Evolutionary conservation across 176 grass and related monocot species (phyloP).

Genomic region (Paspalum vaginatum): DNA sequence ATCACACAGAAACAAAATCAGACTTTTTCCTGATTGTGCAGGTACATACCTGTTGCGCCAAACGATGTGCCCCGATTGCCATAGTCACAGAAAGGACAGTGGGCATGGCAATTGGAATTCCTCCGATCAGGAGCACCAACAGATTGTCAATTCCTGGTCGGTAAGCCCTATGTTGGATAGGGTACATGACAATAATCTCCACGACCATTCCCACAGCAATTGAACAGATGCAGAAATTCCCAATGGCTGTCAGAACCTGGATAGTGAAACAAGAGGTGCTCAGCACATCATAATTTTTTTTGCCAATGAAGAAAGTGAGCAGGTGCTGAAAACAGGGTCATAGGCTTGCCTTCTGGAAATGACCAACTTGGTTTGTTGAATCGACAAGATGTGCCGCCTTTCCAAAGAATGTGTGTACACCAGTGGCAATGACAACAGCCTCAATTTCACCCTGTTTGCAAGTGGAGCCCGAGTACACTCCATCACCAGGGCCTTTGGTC

Average conservation of each 20-base stretch:
- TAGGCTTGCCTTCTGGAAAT: slow-evolving; percentile 83
- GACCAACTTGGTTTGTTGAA: slow-evolving; percentile 95
- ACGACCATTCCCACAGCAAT: slow-evolving; percentile 81
- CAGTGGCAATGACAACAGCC: slow-evolving; percentile 84
- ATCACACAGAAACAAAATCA: slow-evolving; percentile 22
- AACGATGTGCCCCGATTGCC: slow-evolving; percentile 87
- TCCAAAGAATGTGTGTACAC: slow-evolving; percentile 91
- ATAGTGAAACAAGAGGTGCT: slow-evolving; percentile 13
- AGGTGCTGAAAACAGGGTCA: slow-evolving; percentile 4
- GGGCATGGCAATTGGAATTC: slow-evolving; percentile 95
- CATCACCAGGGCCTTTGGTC: slow-evolving; percentile 84
- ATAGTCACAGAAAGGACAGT: slow-evolving; percentile 94
- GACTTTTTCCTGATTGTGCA: neutral
- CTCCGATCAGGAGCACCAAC: slow-evolving; percentile 90
- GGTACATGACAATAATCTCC: slow-evolving; percentile 83
- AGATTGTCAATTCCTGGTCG: slow-evolving; percentile 90
- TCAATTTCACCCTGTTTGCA: slow-evolving; percentile 96
- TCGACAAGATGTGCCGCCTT: slow-evolving; percentile 91
- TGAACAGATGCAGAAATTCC: slow-evolving; percentile 89
- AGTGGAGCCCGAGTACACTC: slow-evolving; percentile 93
- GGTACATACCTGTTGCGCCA: slow-evolving; percentile 71
- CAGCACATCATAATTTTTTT: neutral
- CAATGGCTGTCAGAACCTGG: slow-evolving; percentile 85
- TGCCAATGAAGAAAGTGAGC: slow-evolving; percentile 7
- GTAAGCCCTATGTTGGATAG: slow-evolving; percentile 75